Evolutionary conservation across 2,329 filamentous ascomycete genomes (phyloP), one percentile per base, ranked within the genome.

Genomic region (Purpureocillium lavendulum): DNA sequence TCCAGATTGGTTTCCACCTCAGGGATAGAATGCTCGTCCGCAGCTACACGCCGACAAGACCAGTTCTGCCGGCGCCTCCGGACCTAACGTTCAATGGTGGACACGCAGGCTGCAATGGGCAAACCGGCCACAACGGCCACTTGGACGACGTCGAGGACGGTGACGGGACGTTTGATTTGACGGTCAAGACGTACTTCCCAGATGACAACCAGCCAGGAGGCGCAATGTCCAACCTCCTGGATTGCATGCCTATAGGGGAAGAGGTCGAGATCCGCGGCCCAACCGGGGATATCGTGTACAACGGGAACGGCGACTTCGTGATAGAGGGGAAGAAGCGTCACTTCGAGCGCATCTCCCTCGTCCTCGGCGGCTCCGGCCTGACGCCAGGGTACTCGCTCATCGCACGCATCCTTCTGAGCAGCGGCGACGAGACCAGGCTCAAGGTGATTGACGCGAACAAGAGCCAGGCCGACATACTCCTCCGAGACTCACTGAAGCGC

Each of bases 1-100:
- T 76, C 16, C 62, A 72, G 39, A 44, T 75, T 8, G 72, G 71
- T 3, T 73, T 75, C 47, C 70, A 76, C 42, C 58, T 75, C 42
- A 50, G 58, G 32, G 70, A 75, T 45, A 60, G 63, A 37, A 69
- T 75, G 58, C 57, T 75, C 10, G 60, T 72, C 11, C 63, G 71
- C 1, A 59, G 60, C 1, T 75, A 75, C 48, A 73, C 71, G 0
- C 71, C 71, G 0, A 70, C 65, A 0, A 53, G 63, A 10, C 72
- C 72, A 0, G 46, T 72, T 4, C 51, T 66, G 1, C 50, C 43
- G 48, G 13, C 21, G 10, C 21, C 47, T 9, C 32, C 33, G 3
- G 15, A 39, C 4, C 6, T 10, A 5, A 26, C 5, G 21, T 6
- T 26, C 21, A 26, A 26, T 10, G 21, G 21, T 26, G n/a, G n/a